phyloP scores from a whole-genome alignment of 192 early-diverging fungal genomes.

The Entomortierella lignicola region DNA sequence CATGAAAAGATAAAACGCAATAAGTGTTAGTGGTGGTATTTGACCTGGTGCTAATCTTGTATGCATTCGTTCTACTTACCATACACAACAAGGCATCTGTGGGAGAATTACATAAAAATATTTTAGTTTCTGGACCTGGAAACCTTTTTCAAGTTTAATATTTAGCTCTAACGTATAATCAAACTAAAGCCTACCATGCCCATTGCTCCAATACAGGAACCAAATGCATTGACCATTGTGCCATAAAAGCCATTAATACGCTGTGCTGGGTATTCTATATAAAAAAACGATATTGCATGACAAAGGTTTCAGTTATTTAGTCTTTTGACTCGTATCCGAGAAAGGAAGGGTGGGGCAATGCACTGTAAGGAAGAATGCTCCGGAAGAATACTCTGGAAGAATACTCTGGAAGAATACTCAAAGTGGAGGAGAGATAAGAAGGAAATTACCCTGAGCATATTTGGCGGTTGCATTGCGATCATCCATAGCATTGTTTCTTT shows the following conservation, averaged over 20 bases:
- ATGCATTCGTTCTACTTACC: no score
- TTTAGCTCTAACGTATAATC: background rate
- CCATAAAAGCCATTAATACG: slow-evolving; percentile 43
- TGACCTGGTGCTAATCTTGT: no score
- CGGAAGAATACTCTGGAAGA: no score
- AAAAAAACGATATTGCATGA: background rate
- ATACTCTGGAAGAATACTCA: background rate
- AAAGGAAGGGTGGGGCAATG: background rate
- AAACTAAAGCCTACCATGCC: slow-evolving; percentile 26
- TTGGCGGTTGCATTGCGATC: slow-evolving; percentile 29
- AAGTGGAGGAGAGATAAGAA: background rate
- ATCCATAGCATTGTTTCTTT: slow-evolving; percentile 20
- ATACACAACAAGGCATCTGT: slow-evolving; percentile 51
- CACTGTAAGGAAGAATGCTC: no score
- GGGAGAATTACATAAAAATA: background rate
- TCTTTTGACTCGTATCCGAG: background rate
- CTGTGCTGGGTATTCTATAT: slow-evolving; percentile 38
- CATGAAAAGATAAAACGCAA: background rate
- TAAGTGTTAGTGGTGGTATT: background rate
- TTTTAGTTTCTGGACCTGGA: no score
- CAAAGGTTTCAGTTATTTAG: no score
- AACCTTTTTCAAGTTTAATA: no score
- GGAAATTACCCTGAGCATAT: slow-evolving; percentile 22
- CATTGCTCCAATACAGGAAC: slow-evolving; percentile 18
- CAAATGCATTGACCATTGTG: slow-evolving; percentile 43